Conservation (phyloP, 176 grass and related monocot genomes). For the Carex pumila region DNA sequence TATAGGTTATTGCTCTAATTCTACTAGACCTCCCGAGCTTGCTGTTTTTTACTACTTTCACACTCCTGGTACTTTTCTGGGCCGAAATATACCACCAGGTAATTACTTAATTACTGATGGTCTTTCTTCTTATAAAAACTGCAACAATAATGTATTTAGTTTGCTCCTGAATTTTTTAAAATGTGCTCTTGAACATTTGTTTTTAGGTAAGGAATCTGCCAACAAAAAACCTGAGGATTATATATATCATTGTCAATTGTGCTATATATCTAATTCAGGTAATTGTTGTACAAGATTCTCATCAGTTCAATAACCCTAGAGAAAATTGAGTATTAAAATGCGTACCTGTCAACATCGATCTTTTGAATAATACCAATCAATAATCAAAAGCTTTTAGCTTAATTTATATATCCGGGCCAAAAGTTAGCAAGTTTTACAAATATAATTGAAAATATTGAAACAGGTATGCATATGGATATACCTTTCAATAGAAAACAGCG, state of each 20-base stretch:
- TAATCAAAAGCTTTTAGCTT: neutral
- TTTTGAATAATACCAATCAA: neutral
- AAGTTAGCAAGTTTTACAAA: neutral
- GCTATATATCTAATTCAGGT: constrained; percentile 79
- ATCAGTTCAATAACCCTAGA: neutral
- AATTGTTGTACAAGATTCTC: neutral
- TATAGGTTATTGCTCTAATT: constrained; percentile 25
- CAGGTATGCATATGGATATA: constrained; percentile 85
- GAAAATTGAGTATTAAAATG: neutral
- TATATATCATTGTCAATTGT: constrained; percentile 54
- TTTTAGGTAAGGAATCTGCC: constrained; percentile 69
- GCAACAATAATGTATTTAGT: neutral
- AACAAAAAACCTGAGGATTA: constrained; percentile 57
- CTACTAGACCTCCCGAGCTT: constrained; percentile 49
- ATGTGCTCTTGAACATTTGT: neutral
- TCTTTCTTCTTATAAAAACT: neutral
- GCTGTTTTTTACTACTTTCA: constrained; percentile 61
- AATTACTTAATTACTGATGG: neutral
- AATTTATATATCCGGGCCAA: neutral
- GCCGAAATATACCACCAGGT: constrained; percentile 80
- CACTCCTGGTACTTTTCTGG: constrained; percentile 64
- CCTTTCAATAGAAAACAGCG: constrained; percentile 49
- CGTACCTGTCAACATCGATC: neutral
- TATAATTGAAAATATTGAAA: neutral
- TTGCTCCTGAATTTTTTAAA: neutral